These are phyloP conservation scores for Phytophthora chlamydospora DNA, from an alignment of 352 stramenopile genomes.

Conservation along the genomic window DNA sequence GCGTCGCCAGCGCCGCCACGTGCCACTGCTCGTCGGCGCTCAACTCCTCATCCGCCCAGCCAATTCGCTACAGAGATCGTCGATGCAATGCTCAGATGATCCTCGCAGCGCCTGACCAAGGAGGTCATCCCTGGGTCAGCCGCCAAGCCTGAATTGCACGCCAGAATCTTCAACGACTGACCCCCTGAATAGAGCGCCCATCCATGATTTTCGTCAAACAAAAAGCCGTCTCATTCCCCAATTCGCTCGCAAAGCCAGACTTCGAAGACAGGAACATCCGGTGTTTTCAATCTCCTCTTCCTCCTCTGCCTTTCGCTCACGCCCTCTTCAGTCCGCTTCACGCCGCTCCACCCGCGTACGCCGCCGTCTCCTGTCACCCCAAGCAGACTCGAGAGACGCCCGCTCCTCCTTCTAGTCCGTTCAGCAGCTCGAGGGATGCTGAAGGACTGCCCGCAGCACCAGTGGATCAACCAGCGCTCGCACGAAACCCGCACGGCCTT, in stretches of 20 bases:
- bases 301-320: neutral
- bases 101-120: too few species aligned
- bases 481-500: slow-evolving; percentile 86
- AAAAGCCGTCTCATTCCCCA: slow-evolving; percentile 17
- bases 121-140: too few species aligned
- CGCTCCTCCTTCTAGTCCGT: slow-evolving; percentile 6
- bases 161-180: too few species aligned
- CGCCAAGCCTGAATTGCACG: too few species aligned
- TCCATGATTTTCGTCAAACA: neutral
- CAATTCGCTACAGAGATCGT: too few species aligned
- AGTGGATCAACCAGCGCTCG: slow-evolving; percentile 90
- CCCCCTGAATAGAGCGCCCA: neutral
- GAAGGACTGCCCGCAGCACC: slow-evolving; percentile 90
- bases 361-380: slow-evolving; percentile 1
- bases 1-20: neutral
- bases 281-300: slow-evolving; percentile 4
- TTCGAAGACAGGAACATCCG: slow-evolving; percentile 2
- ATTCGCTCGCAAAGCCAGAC: slow-evolving; percentile 18
- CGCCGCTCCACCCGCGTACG: neutral
- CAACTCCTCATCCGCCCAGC: slow-evolving; percentile 1
- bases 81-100: too few species aligned
- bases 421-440: slow-evolving; percentile 64
- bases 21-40: neutral
- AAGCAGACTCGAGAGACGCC: slow-evolving; percentile 9
- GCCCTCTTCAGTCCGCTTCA: neutral